Evolutionary conservation across 441 rosid species (phyloP).

Genomic region (Aleurites moluccanus): DNA sequence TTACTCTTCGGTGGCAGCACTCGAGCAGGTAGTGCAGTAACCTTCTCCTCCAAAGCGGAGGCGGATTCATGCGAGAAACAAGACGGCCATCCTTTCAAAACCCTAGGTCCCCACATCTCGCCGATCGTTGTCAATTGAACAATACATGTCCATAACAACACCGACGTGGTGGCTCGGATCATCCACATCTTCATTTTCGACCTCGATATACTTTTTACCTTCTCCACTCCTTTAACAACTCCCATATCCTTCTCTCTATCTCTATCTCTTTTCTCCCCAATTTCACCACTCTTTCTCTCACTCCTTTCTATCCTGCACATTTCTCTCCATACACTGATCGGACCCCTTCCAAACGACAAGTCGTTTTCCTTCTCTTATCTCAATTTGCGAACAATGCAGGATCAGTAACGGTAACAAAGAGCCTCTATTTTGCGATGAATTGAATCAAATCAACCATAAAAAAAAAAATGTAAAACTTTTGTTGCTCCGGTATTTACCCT

Average conservation of each 20-base stretch:
- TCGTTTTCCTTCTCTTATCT: slow-evolving; percentile 2
- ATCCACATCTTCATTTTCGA: slow-evolving; percentile 85
- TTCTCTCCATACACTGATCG: slow-evolving; percentile 34
- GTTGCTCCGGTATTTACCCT: neutral
- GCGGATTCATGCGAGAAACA: slow-evolving; percentile 56
- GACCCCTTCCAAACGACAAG: too few species aligned
- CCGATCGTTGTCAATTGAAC: slow-evolving; percentile 86
- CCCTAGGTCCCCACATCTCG: slow-evolving; percentile 85
- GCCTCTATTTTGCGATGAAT: neutral
- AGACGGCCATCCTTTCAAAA: slow-evolving; percentile 82
- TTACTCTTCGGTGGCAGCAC: slow-evolving; percentile 79
- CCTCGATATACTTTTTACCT: slow-evolving; percentile 32
- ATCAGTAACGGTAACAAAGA: slow-evolving; percentile 8
- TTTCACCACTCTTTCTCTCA: slow-evolving; percentile 23
- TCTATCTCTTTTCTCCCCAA: slow-evolving; percentile 29
- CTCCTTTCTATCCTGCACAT: slow-evolving; percentile 59
- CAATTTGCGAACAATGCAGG: slow-evolving; percentile 38
- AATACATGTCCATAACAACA: slow-evolving; percentile 92
- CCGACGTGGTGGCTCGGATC: slow-evolving; percentile 76
- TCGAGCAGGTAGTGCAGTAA: slow-evolving; percentile 44
- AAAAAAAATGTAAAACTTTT: neutral
- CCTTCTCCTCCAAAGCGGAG: slow-evolving; percentile 38
- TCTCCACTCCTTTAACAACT: slow-evolving; percentile 40
- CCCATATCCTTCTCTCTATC: slow-evolving; percentile 49
- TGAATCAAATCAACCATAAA: neutral